Conservation (phyloP, 257 asterid species). For the Fraxinus pennsylvanica region DNA sequence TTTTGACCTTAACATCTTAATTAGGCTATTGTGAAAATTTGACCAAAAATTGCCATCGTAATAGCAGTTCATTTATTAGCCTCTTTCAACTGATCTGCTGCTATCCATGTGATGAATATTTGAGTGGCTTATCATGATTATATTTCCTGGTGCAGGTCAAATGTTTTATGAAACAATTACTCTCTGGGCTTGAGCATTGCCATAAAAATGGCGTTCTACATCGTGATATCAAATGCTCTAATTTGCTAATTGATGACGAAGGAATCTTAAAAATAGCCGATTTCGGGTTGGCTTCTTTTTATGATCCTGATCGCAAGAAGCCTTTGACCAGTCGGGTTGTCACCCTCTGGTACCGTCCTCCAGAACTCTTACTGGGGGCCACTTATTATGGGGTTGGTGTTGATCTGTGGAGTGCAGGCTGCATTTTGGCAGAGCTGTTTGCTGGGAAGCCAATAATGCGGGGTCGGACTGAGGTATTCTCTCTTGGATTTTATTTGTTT, state of each 20-base stretch:
- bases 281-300: constrained; percentile 83
- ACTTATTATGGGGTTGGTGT: constrained; percentile 77
- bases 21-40: not conserved
- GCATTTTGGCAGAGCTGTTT: constrained; percentile 87
- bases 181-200: constrained; percentile 93
- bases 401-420: constrained; percentile 97
- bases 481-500: constrained; percentile 15
- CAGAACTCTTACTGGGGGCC: constrained; percentile 88
- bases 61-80: not conserved
- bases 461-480: constrained; percentile 85
- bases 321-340: constrained; percentile 95
- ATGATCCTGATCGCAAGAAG: constrained; percentile 57
- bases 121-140: constrained; percentile 14
- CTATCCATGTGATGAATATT: not conserved
- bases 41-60: constrained; percentile 2
- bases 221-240: constrained; percentile 90
- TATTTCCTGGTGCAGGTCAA: constrained; percentile 58
- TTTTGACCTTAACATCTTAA: constrained; percentile 1
- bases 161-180: constrained; percentile 80
- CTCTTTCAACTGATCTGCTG: not conserved
- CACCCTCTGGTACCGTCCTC: constrained; percentile 98
- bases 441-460: constrained; percentile 82
- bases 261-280: constrained; percentile 87
- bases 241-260: constrained; percentile 71
- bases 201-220: constrained; percentile 88